These are phyloP conservation scores for Pythium pyrilobum DNA, from an alignment of 352 stramenopile species.

Conservation along the genomic window DNA sequence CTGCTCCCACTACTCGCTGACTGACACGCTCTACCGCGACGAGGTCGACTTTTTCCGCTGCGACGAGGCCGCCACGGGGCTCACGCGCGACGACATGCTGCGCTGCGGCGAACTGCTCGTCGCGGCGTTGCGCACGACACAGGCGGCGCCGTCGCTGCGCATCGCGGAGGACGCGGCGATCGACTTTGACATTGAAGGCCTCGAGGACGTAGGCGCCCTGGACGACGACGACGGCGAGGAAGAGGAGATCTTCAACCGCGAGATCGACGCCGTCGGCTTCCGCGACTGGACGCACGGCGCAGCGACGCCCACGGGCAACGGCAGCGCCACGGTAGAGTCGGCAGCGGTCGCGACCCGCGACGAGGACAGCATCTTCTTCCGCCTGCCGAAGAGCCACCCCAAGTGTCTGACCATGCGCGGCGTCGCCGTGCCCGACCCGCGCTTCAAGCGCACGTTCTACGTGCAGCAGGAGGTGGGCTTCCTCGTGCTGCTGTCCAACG, in stretches of 20 bases:
- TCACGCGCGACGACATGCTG: slow-evolving; percentile 21
- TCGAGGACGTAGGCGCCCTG: slow-evolving; percentile 3
- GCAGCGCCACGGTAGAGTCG: not conserved
- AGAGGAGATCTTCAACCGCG: slow-evolving; percentile 71
- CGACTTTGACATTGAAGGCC: slow-evolving; percentile 16
- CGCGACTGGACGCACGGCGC: slow-evolving; percentile 19
- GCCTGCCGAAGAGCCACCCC: slow-evolving; percentile 18
- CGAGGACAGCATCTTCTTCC: slow-evolving; percentile 42
- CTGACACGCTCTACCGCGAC: slow-evolving; percentile 19
- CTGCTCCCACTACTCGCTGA: slow-evolving; percentile 19
- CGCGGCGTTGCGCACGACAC: slow-evolving; percentile 12
- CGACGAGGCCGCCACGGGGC: not conserved
- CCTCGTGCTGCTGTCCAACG: slow-evolving; percentile 41
- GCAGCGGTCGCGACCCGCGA: slow-evolving; percentile 1
- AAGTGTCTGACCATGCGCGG: slow-evolving; percentile 29
- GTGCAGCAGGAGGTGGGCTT: slow-evolving; percentile 48
- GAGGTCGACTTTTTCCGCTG: slow-evolving; percentile 27
- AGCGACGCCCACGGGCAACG: not conserved
- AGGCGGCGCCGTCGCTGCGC: slow-evolving; percentile 7
- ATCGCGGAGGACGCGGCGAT: not conserved
- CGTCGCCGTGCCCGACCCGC: slow-evolving; percentile 42
- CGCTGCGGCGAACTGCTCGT: slow-evolving; percentile 21
- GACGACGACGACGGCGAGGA: slow-evolving; percentile 41
- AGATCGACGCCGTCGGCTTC: slow-evolving; percentile 38
- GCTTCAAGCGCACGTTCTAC: slow-evolving; percentile 25